Evolutionary conservation across 306 rosid genomes (phyloP), one percentile per base, ranked within the genome.

Genomic region (Amphicarpaea edgeworthii): DNA sequence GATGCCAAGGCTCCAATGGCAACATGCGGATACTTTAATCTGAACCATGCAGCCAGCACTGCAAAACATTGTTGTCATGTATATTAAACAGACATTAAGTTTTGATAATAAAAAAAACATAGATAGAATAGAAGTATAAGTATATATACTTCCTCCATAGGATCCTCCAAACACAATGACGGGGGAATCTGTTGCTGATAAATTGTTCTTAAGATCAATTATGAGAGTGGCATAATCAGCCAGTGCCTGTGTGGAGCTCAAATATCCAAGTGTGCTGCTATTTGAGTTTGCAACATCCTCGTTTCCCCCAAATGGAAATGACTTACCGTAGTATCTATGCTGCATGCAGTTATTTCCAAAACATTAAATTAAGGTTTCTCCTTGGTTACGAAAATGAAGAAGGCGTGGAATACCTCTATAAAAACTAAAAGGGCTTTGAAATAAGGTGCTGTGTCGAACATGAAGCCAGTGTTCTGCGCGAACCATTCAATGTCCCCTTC

Each of bases 151-250:
- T 93, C 98, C 93, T 66, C 98, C 97, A 15, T 93, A 93, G 77
- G 98, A 93, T 59, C 98, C 98, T 60, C 96, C 98, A 21, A 93
- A 85, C 2, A 89, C 93, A 16, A 91, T 90, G 47, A 91, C 97
- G 19, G 98, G 93, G 19, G 92, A 89, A 8, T 93, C 84, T 8
- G 41, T 43, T 16, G 92, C 92, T 49, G 90, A 65, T 51, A 88
- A 80, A 72, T 90, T 93, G 17, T 78, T 83, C 86, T 93, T 90
- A 21, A 93, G 72, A 78, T 90, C 91, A 58, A 79, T 24, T 1
- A 94, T 87, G 61, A 94, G 87, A 55, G 89, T 79, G 1, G 97
- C 97, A 64, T 94, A 94, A 83, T 94, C 98, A 46, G 97, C 98
- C 51, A 94, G 51, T 1, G 97, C 97, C 60, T 94, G 96, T 0